A percentile compares a stretch with the other conserved stretches of the same genome.
Conservation (phyloP, 768 basidiomycete genomes). For the Panus rudis region DNA sequence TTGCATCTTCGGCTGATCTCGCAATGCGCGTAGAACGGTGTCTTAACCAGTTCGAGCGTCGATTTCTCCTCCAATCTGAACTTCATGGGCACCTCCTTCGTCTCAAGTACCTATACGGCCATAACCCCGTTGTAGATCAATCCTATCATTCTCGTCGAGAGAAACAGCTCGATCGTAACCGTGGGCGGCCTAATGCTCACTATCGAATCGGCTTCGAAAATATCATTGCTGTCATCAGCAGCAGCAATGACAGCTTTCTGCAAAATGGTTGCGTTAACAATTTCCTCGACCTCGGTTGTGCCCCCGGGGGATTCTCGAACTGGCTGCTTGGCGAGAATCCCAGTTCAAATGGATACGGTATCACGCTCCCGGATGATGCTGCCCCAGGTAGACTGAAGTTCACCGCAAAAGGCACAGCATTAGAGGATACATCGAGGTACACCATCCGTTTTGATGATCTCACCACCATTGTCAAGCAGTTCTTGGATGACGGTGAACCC, state of each 20-base stretch:
- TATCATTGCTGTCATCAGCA: not conserved
- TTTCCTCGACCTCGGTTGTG: conserved; percentile 14
- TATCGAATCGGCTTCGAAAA: not conserved
- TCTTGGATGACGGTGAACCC: not conserved
- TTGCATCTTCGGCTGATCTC: no score
- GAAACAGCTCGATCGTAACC: no score
- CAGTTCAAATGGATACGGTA: conserved; percentile 3
- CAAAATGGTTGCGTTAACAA: not conserved
- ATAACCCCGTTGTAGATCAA: not conserved
- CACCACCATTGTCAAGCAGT: not conserved
- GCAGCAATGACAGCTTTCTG: not conserved
- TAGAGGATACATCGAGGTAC: not conserved
- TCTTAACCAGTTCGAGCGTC: not conserved
- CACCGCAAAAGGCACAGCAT: not conserved
- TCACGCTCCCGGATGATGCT: conserved; percentile 8
- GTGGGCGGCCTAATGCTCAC: no score
- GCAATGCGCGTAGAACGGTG: no score
- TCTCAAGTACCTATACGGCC: conserved; percentile 2
- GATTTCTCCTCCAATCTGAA: not conserved
- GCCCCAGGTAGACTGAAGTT: not conserved
- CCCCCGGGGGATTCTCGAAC: conserved; percentile 12
- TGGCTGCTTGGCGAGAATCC: conserved; percentile 9
- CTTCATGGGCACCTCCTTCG: not conserved
- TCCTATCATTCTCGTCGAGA: no score
- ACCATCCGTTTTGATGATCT: conserved; percentile 5